Evolutionary conservation across 1,284 basidiomycete genomes (phyloP).

Genomic region (Ganoderma lingzhi): DNA sequence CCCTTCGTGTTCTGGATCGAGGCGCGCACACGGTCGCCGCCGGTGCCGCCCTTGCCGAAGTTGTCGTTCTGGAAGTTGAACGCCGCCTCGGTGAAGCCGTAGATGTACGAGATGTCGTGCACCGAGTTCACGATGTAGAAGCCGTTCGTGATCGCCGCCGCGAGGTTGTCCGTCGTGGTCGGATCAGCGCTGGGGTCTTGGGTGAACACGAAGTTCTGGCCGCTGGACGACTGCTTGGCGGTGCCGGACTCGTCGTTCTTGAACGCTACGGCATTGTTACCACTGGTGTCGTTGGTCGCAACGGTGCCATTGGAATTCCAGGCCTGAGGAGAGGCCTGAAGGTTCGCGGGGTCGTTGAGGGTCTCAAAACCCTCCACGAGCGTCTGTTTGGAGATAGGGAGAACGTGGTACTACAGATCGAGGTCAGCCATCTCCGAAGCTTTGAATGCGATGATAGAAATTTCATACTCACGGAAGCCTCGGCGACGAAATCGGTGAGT

Average conservation of each 20-base stretch:
- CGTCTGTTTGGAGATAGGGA: conserved; percentile 50
- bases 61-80: conserved; percentile 58
- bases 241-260: conserved; percentile 41
- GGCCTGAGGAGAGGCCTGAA: conserved; percentile 52
- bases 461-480: conserved; percentile 48
- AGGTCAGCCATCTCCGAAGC: background rate
- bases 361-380: conserved; percentile 49
- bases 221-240: conserved; percentile 42
- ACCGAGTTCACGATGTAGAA: conserved; percentile 61
- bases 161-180: conserved; percentile 46
- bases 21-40: conserved; percentile 50
- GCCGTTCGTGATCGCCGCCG: conserved; percentile 56
- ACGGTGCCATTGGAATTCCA: conserved; percentile 63
- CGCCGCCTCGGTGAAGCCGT: conserved; percentile 46
- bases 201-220: conserved; percentile 49
- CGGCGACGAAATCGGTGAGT: conserved; percentile 62
- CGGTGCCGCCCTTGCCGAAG: conserved; percentile 49
- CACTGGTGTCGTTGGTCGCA: conserved; percentile 42
- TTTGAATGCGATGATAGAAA: background rate
- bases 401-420: conserved; percentile 48
- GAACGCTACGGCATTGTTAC: conserved; percentile 52
- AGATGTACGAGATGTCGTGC: conserved; percentile 57
- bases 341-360: conserved; percentile 52
- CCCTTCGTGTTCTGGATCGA: conserved; percentile 49
- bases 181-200: conserved; percentile 38